phyloP scores from a whole-genome alignment of 139 green algal species.

The Picochlorum sp. region DNA sequence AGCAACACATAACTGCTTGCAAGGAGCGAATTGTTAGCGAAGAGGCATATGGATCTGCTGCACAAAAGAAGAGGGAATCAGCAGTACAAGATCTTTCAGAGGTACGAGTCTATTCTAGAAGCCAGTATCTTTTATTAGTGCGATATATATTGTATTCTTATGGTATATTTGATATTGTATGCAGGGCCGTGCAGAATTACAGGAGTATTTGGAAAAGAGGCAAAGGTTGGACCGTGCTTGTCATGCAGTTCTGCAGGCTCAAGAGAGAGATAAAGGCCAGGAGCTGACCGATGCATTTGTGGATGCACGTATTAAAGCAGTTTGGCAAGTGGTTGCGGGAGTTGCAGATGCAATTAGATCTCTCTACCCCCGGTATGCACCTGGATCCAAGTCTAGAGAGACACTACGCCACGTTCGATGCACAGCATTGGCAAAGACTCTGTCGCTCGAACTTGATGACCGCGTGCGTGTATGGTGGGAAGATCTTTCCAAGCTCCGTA shows the following conservation, averaged over 20 bases:
- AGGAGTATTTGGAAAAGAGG: constrained; percentile 14
- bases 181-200: constrained; percentile 15
- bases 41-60: constrained; percentile 13
- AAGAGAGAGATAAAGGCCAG: constrained; percentile 24
- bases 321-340: constrained; percentile 29
- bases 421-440: constrained; percentile 27
- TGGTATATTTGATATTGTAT: not conserved
- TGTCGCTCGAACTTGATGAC: constrained; percentile 45
- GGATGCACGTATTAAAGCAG: constrained; percentile 20
- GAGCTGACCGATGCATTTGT: constrained; percentile 24
- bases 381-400: constrained; percentile 12
- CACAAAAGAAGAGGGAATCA: constrained; percentile 16
- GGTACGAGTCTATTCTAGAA: not conserved
- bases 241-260: constrained; percentile 23
- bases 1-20: constrained; percentile 19
- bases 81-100: constrained; percentile 17
- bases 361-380: constrained; percentile 15
- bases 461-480: constrained; percentile 33
- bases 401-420: constrained; percentile 13
- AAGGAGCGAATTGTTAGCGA: constrained; percentile 27
- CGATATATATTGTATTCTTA: not conserved
- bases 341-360: constrained; percentile 31
- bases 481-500: constrained; percentile 43
- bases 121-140: too few relatives aligned
- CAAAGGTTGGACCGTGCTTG: constrained; percentile 17